phyloP scores from a whole-genome alignment of 148 eudicot species.

The Rhododendron ovatum region DNA sequence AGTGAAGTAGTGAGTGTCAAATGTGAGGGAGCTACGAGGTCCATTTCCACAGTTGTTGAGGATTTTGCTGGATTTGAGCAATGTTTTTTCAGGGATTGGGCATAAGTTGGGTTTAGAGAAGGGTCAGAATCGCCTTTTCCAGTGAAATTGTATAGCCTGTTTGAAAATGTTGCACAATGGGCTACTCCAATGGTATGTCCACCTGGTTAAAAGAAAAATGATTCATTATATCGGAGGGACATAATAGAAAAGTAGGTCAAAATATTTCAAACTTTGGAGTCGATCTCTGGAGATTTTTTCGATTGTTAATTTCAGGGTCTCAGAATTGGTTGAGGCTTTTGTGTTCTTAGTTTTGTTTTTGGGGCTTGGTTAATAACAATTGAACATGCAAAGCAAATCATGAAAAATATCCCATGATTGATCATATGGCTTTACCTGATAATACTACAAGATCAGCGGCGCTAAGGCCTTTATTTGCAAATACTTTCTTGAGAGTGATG shows the following conservation, averaged over 20 bases:
- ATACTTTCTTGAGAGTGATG: conserved; percentile 2
- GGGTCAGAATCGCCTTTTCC: conserved; percentile 29
- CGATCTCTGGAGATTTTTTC: no score
- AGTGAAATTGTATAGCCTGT: conserved; percentile 25
- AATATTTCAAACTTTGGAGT: no score
- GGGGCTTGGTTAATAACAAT: no score
- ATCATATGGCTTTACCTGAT: conserved; percentile 27
- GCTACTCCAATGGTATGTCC: conserved; percentile 26
- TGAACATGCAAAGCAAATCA: no score
- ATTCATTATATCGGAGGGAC: no score
- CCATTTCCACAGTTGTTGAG: conserved; percentile 21
- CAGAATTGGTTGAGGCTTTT: no score
- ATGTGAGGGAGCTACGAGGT: conserved; percentile 23
- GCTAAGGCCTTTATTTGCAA: conserved; percentile 9
- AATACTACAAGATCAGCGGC: conserved; percentile 17
- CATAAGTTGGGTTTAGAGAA: conserved; percentile 20
- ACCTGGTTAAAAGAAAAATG: not conserved
- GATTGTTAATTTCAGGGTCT: no score
- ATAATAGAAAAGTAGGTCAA: no score
- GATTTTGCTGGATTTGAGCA: conserved; percentile 17
- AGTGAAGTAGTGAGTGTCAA: conserved; percentile 27
- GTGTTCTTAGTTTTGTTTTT: no score
- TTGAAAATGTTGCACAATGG: conserved; percentile 9
- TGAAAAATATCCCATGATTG: no score
- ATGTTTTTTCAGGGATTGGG: conserved; percentile 7